phyloP scores from a whole-genome alignment of 2,329 filamentous ascomycete species.

The Acrodontium crateriforme region DNA sequence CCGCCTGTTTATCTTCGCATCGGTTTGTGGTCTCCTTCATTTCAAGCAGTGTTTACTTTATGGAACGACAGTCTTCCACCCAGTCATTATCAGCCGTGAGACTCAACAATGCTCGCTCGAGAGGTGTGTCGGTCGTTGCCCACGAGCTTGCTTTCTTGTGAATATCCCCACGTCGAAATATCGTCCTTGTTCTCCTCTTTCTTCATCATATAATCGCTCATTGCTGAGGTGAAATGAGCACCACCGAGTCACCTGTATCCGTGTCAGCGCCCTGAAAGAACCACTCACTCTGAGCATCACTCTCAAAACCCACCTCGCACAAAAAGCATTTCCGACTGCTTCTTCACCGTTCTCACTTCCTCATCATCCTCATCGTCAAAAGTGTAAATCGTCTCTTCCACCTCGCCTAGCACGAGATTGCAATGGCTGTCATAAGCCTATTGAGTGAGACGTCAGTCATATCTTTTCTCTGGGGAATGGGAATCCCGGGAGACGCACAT shows the following conservation, averaged over 20 bases:
- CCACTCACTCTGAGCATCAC: too few species aligned
- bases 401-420: constrained; percentile 89
- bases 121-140: too few species aligned
- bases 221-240: constrained; percentile 32
- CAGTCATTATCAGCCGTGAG: too few species aligned
- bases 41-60: too few species aligned
- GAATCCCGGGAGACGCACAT: constrained; percentile 40
- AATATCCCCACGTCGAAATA: too few species aligned
- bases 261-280: too few species aligned
- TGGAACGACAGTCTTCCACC: too few species aligned
- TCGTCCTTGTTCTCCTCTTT: too few species aligned
- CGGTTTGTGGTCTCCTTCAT: too few species aligned
- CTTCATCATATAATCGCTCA: constrained; percentile 6
- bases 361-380: constrained; percentile 76
- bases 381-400: constrained; percentile 92
- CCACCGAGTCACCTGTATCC: constrained; percentile 37
- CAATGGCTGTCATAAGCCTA: constrained; percentile 98
- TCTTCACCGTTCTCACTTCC: constrained; percentile 76
- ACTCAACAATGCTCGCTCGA: too few species aligned
- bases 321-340: constrained; percentile 97
- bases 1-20: too few species aligned
- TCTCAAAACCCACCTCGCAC: constrained; percentile 81
- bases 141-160: too few species aligned
- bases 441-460: not conserved
- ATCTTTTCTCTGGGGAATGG: not conserved